Conservation (phyloP, 176 grass and related monocot species). For the Sorghum bicolor region DNA sequence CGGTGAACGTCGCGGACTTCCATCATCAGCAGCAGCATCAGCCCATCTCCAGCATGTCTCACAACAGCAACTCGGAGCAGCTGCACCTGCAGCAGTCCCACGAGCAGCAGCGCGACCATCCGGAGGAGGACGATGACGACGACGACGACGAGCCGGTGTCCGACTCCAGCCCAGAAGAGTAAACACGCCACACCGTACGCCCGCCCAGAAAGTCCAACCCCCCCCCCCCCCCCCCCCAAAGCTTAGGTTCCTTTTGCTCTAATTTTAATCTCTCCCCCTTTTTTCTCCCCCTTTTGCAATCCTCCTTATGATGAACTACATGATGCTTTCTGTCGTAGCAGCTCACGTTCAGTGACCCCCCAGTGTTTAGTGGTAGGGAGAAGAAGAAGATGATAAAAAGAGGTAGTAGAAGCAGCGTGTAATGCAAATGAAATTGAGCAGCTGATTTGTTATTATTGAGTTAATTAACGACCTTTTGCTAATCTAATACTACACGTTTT, state of each 20-base stretch:
- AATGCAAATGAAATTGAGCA: background rate
- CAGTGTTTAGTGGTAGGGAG: slow-evolving; percentile 24
- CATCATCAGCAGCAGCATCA: slow-evolving; percentile 13
- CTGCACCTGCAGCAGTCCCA: slow-evolving; percentile 21
- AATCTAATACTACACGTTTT: background rate
- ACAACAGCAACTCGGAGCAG: slow-evolving; percentile 31
- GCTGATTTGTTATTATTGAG: slow-evolving; percentile 15
- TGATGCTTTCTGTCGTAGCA: background rate
- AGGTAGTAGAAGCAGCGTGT: background rate
- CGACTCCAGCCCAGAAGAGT: slow-evolving; percentile 52
- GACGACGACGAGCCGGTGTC: slow-evolving; percentile 66
- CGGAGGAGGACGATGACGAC: slow-evolving; percentile 57
- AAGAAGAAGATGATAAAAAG: background rate
- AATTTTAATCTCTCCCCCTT: background rate
- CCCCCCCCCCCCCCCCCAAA: slow-evolving; percentile 5
- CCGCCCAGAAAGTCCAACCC: slow-evolving; percentile 34
- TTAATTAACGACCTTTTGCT: background rate
- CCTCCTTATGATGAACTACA: slow-evolving; percentile 24
- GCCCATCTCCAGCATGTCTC: slow-evolving; percentile 20
- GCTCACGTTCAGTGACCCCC: background rate
- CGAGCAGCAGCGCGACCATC: slow-evolving; percentile 34
- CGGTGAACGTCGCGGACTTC: slow-evolving; percentile 38
- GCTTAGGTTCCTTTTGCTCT: slow-evolving; percentile 30
- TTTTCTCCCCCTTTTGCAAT: background rate
- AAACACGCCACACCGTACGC: background rate